These are phyloP conservation scores for Tuber indicum DNA, from an alignment of 495 filamentous ascomycete genomes.

Conservation along the genomic window DNA sequence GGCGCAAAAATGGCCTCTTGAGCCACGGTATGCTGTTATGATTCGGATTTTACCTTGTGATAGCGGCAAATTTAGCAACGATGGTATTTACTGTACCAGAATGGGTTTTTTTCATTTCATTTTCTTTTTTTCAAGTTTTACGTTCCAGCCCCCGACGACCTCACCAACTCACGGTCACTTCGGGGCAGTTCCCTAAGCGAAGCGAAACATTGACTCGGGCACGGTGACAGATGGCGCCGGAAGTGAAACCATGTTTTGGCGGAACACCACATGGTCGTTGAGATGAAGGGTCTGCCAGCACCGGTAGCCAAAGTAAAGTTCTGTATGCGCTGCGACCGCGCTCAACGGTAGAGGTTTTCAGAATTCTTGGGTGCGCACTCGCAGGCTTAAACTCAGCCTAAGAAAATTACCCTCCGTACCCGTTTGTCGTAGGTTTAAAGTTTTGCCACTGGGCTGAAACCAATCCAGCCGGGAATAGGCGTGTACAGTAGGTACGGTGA, in stretches of 20 bases:
- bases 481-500: background rate
- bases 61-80: background rate
- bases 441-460: background rate
- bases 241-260: background rate
- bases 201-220: background rate
- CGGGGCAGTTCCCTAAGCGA: accelerated
- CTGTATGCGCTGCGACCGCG: too few species aligned
- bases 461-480: background rate
- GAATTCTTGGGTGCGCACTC: too few species aligned
- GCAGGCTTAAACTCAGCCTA: too few species aligned
- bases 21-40: background rate
- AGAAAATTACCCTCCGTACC: background rate
- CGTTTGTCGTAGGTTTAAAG: background rate
- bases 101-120: background rate
- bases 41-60: background rate
- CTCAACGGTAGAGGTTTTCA: too few species aligned
- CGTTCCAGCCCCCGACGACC: background rate
- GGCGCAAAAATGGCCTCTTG: background rate
- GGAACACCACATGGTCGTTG: too few species aligned
- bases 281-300: too few species aligned
- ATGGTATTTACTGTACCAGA: background rate
- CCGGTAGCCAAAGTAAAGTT: too few species aligned
- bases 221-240: background rate
- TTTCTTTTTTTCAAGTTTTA: background rate
- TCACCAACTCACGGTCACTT: background rate